Base-by-base conservation (phyloP, 352 stramenopile genomes). In the Phytophthora multivora region DNA sequence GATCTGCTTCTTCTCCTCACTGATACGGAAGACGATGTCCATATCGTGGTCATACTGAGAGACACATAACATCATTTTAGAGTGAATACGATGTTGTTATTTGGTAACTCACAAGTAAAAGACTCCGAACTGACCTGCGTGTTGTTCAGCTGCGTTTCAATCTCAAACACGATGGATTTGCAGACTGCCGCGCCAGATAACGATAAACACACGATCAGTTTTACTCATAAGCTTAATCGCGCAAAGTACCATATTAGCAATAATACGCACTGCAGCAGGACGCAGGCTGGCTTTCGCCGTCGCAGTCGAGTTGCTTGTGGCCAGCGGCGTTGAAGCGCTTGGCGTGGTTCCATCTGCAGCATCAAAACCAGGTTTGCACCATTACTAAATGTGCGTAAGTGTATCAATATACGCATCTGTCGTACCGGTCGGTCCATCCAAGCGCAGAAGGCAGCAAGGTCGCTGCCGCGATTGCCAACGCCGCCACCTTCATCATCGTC, bases 1-100 rank as follows among this genome's bases (percentile, higher is more conserved):
- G 57, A 95, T 81, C 49, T 88, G 83, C 62, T 91, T 91, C 69
- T 95, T 95, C 71, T 91, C 80, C 64, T 95, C 86, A 40, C 86
- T 95, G 65, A 95, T 91, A 40, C 86, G 82, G 59, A 89, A 95
- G 7, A 95, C 86, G 1, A 95, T 77, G 15, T 93, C 86, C 48
- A 95, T 78, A n/a, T 91, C 79, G 45, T 95, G 71, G 55, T 95
- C 83, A 51, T 93, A 73, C 82, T 91, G 52, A 8, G 8, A 3
- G 12, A 33, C 4, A 33, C 8, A 3, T 4, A 33, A 13, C 8
- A 33, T 33, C 28, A 33, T 9, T 12, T 8, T 33, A 33, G 8
- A 33, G 28, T 33, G 11, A 33, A 1, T 8, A 33, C 10, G 4
- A 12, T 7, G 9, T 9, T 4, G 9, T 12, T 31, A 1, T 35